phyloP scores from a whole-genome alignment of 2,329 filamentous ascomycete species.

The Berkeleyomyces basicola region DNA sequence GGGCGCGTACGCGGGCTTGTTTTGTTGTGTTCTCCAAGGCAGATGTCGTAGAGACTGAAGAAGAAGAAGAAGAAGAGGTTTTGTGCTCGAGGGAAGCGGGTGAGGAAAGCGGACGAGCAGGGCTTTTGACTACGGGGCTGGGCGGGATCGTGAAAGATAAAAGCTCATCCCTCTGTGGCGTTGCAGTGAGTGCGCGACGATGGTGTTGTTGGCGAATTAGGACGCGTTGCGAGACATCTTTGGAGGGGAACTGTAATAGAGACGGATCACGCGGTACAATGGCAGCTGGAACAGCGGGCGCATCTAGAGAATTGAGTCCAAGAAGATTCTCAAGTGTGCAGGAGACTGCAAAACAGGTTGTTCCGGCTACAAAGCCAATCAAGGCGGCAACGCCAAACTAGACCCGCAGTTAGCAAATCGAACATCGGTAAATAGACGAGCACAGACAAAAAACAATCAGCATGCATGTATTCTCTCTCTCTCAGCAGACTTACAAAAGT shows the following conservation, averaged over 20 bases:
- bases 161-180: neutral
- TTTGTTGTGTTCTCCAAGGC: neutral
- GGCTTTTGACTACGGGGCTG: neutral
- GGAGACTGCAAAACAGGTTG: conserved; percentile 5
- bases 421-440: neutral
- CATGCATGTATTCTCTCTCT: neutral
- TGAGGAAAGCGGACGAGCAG: neutral
- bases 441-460: neutral
- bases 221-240: neutral
- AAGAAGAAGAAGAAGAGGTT: neutral
- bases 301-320: neutral
- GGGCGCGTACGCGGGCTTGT: neutral
- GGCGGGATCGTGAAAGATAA: neutral
- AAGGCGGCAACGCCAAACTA: conserved; percentile 11
- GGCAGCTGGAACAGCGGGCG: neutral
- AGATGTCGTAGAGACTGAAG: neutral
- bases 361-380: conserved; percentile 10
- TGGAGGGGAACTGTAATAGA: neutral
- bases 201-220: neutral
- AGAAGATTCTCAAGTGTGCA: neutral
- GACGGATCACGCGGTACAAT: neutral
- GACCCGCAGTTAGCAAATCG: neutral
- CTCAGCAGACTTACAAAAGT: conserved; percentile 12
- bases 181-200: neutral
- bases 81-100: neutral